Conservation (phyloP, 495 filamentous ascomycete species). For the Penicillium waksmanii region DNA sequence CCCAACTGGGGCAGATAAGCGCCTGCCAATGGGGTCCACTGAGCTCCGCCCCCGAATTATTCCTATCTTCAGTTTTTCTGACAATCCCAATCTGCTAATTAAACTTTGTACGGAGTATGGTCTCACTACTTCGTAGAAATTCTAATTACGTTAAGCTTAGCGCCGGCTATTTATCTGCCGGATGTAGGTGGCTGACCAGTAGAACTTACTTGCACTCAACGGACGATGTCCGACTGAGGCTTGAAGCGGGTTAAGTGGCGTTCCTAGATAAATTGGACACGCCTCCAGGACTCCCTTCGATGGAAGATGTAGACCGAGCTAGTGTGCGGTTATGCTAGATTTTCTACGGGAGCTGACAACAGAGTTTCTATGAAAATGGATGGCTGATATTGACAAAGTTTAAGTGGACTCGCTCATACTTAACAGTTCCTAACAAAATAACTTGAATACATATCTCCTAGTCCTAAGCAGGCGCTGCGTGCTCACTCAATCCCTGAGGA, state of each 20-base stretch:
- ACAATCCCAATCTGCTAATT: conserved; percentile 2
- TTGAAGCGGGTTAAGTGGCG: too few species aligned
- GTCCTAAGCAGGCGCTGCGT: background rate
- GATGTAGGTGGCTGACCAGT: background rate
- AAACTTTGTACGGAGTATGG: background rate
- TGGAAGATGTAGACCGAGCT: too few species aligned
- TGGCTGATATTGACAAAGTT: too few species aligned
- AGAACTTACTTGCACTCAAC: background rate
- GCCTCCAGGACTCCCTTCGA: too few species aligned
- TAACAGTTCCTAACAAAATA: too few species aligned
- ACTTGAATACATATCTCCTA: too few species aligned
- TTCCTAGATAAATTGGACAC: too few species aligned
- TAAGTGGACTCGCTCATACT: too few species aligned
- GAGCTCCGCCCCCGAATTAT: conserved; percentile 3
- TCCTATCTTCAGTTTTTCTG: conserved; percentile 6
- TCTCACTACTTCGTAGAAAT: background rate
- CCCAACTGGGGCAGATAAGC: conserved; percentile 1
- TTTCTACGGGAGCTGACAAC: too few species aligned
- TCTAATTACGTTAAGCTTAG: background rate
- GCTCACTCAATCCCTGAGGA: background rate
- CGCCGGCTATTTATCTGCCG: background rate
- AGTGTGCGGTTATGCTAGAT: too few species aligned
- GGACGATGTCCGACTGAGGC: background rate
- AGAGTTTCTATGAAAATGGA: too few species aligned
- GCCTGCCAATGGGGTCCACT: background rate